A percentile compares a stretch with the other conserved stretches of the same genome.
phyloP scores from a whole-genome alignment of 75 land plant species.

The Pseudotsuga menziesii region DNA sequence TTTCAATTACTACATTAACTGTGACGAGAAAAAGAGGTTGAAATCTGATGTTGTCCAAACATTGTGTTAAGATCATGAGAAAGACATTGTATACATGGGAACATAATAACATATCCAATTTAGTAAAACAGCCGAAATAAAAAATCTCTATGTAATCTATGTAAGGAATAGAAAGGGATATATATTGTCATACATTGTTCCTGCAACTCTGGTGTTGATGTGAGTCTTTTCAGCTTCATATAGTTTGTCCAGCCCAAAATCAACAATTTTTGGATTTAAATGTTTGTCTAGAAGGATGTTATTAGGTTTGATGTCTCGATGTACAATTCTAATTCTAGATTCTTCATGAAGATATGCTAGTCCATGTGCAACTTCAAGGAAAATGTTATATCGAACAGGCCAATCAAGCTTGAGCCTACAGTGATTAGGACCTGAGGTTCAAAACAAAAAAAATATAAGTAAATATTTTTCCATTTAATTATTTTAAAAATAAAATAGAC shows the following conservation, averaged over 20 bases:
- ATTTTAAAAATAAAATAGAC: background rate
- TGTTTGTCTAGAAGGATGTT: constrained; percentile 42
- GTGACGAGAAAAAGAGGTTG: background rate
- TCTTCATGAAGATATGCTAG: constrained; percentile 57
- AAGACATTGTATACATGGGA: background rate
- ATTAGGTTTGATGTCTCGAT: constrained; percentile 49
- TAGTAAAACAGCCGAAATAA: background rate
- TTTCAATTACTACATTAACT: background rate
- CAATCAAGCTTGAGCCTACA: constrained; percentile 25
- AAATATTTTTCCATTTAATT: background rate
- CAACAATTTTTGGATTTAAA: constrained; percentile 45
- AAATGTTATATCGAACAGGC: constrained; percentile 32
- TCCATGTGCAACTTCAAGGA: constrained; percentile 43
- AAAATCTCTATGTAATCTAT: background rate
- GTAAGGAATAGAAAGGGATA: background rate
- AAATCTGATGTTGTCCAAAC: background rate
- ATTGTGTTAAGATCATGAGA: background rate
- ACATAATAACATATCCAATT: background rate
- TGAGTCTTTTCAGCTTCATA: constrained; percentile 33
- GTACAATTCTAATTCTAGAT: constrained; percentile 38
- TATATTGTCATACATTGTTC: constrained; percentile 26
- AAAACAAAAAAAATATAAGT: background rate
- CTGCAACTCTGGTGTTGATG: constrained; percentile 43
- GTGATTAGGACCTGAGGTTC: background rate
- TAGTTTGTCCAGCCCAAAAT: constrained; percentile 46